phyloP scores from a whole-genome alignment of 2,329 filamentous ascomycete species.

The Trichophyton schoenleinii region DNA sequence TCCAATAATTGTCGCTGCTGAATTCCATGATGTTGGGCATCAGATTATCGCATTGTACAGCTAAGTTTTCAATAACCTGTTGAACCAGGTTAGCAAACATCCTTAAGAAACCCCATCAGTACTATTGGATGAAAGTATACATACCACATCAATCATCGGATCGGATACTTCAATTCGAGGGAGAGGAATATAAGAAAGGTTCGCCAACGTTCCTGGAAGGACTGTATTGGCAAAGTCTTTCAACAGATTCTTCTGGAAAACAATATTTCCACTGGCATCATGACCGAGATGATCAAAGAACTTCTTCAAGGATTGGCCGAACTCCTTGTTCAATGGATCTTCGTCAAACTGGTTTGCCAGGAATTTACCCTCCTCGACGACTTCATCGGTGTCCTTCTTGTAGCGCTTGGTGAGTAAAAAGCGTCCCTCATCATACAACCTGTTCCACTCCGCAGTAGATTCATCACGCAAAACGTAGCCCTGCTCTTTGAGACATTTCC shows the following conservation, averaged over 20 bases:
- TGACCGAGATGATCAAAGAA: constrained; percentile 84
- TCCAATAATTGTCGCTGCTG: constrained; percentile 84
- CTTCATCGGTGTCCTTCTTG: constrained; percentile 67
- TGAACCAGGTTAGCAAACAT: neutral
- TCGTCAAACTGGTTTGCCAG: constrained; percentile 77
- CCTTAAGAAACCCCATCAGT: neutral
- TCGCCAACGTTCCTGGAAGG: constrained; percentile 68
- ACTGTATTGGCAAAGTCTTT: constrained; percentile 84
- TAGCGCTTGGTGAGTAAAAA: constrained; percentile 85
- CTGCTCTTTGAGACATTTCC: constrained; percentile 73
- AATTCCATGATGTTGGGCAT: constrained; percentile 87
- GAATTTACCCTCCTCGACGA: constrained; percentile 85
- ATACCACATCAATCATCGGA: constrained; percentile 59
- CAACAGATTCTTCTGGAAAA: constrained; percentile 84
- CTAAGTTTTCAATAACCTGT: constrained; percentile 73
- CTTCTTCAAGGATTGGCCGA: constrained; percentile 63
- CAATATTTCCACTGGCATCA: constrained; percentile 67
- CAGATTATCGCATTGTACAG: constrained; percentile 92
- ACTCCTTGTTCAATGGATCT: constrained; percentile 74
- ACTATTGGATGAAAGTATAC: constrained; percentile 8
- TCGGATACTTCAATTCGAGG: constrained; percentile 91
- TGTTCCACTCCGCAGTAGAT: constrained; percentile 70
- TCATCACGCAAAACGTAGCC: constrained; percentile 78
- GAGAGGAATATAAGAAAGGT: constrained; percentile 77
- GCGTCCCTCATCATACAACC: constrained; percentile 70